Conservation (phyloP, 345 rosid genomes). For the Pugionium cornutum region DNA sequence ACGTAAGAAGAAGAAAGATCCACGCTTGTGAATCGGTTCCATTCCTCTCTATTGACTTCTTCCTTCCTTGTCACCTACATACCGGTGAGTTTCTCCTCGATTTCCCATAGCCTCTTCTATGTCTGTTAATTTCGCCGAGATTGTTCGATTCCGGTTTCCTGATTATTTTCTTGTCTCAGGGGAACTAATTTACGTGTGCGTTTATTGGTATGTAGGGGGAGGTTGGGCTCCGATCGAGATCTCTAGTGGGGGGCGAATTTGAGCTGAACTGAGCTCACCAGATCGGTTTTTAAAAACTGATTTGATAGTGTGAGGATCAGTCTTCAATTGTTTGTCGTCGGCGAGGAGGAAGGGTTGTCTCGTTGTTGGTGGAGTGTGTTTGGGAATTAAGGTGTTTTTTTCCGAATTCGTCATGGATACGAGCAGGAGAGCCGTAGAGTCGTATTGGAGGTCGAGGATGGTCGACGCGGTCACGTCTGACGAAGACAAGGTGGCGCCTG, state of each 20-base stretch:
- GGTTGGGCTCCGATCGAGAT: slow-evolving; percentile 27
- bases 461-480: slow-evolving; percentile 84
- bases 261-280: slow-evolving; percentile 28
- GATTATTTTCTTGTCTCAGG: not conserved
- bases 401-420: slow-evolving; percentile 66
- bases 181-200: slow-evolving; percentile 4
- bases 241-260: slow-evolving; percentile 9
- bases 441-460: slow-evolving; percentile 97
- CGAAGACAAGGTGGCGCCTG: slow-evolving; percentile 95
- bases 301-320: slow-evolving; percentile 22
- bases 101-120: slow-evolving; percentile 17
- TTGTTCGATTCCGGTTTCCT: not conserved
- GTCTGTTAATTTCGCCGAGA: slow-evolving; percentile 12
- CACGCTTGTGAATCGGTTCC: slow-evolving; percentile 15
- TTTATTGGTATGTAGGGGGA: slow-evolving; percentile 17
- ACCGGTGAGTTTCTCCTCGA: slow-evolving; percentile 33
- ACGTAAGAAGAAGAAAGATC: not conserved
- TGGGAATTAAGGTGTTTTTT: slow-evolving; percentile 10
- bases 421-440: slow-evolving; percentile 98
- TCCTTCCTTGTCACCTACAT: slow-evolving; percentile 32
- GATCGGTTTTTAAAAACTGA: slow-evolving; percentile 25
- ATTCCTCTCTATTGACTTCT: slow-evolving; percentile 31
- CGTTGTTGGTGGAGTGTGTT: not conserved
- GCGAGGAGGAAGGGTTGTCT: slow-evolving; percentile 19
- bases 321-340: not conserved